Evolutionary conservation across 306 rosid genomes (phyloP).

Genomic region (Lotus japonicus): DNA sequence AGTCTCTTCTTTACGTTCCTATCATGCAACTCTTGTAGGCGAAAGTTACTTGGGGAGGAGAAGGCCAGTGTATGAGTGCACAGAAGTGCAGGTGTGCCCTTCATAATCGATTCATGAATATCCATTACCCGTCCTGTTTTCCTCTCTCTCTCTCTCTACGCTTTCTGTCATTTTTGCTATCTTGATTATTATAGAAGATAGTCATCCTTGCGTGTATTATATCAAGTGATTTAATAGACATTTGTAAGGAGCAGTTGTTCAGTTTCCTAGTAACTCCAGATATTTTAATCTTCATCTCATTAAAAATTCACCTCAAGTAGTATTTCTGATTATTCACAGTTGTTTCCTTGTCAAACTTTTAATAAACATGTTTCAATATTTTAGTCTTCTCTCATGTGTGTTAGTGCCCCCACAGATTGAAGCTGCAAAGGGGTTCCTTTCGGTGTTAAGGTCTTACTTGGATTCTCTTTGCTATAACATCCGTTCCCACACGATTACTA

Average conservation of each 20-base stretch:
- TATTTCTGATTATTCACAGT: neutral
- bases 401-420: constrained; percentile 47
- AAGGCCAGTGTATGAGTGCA: constrained; percentile 84
- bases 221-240: neutral
- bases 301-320: neutral
- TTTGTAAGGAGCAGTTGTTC: neutral
- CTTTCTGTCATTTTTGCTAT: neutral
- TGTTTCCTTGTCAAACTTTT: neutral
- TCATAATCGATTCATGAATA: neutral
- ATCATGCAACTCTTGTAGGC: constrained; percentile 84
- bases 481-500: constrained; percentile 95
- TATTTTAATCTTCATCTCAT: no score
- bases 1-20: constrained; percentile 61
- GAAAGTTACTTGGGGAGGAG: constrained; percentile 90
- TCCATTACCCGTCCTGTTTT: neutral
- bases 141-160: neutral
- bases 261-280: neutral
- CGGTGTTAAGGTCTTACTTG: constrained; percentile 71
- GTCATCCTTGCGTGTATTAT: neutral
- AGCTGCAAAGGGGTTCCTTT: constrained; percentile 85
- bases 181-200: neutral
- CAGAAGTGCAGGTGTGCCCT: constrained; percentile 77
- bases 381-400: constrained; percentile 2
- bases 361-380: neutral
- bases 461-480: constrained; percentile 89